A percentile compares a stretch with the other conserved stretches of the same genome.
Evolutionary conservation across 2,329 filamentous ascomycete species (phyloP).

Genomic region (Diaporthe sp.): DNA sequence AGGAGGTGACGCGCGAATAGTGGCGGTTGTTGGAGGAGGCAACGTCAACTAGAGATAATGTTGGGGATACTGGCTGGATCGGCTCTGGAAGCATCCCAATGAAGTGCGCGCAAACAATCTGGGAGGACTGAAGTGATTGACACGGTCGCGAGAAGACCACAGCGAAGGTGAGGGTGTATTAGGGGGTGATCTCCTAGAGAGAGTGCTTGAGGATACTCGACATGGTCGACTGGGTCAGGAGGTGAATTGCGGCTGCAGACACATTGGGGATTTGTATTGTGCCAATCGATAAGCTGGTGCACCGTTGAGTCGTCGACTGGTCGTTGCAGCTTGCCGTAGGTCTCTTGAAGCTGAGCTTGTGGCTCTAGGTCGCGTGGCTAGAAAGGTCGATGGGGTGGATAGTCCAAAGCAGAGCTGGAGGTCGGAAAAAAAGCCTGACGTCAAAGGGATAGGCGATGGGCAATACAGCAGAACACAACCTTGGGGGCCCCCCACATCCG

Average conservation of each 20-base stretch:
- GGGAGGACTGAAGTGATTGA: neutral
- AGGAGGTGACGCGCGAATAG: slow-evolving; percentile 30
- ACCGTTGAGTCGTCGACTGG: neutral
- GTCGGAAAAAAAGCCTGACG: slow-evolving; percentile 37
- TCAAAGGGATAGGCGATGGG: slow-evolving; percentile 25
- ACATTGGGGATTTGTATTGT: slow-evolving; percentile 19
- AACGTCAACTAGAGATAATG: slow-evolving; percentile 25
- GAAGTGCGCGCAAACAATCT: slow-evolving; percentile 2
- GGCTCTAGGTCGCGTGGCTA: slow-evolving; percentile 23
- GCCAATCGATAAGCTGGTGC: slow-evolving; percentile 15
- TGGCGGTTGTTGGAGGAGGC: slow-evolving; percentile 15
- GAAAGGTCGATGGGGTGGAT: slow-evolving; percentile 6
- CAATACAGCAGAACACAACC: neutral
- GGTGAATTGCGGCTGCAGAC: slow-evolving; percentile 19
- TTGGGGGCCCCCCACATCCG: slow-evolving; percentile 27
- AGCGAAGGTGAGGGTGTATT: slow-evolving; percentile 10
- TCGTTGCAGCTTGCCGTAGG: neutral
- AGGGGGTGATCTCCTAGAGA: slow-evolving; percentile 35
- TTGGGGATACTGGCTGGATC: slow-evolving; percentile 12
- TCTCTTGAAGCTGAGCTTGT: slow-evolving; percentile 25
- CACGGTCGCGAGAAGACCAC: slow-evolving; percentile 22
- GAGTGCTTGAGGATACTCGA: slow-evolving; percentile 32
- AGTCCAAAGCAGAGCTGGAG: neutral
- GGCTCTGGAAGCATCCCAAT: slow-evolving; percentile 34
- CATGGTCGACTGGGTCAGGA: slow-evolving; percentile 36